phyloP scores from a whole-genome alignment of 495 filamentous ascomycete genomes.

The Cenococcum geophilum region DNA sequence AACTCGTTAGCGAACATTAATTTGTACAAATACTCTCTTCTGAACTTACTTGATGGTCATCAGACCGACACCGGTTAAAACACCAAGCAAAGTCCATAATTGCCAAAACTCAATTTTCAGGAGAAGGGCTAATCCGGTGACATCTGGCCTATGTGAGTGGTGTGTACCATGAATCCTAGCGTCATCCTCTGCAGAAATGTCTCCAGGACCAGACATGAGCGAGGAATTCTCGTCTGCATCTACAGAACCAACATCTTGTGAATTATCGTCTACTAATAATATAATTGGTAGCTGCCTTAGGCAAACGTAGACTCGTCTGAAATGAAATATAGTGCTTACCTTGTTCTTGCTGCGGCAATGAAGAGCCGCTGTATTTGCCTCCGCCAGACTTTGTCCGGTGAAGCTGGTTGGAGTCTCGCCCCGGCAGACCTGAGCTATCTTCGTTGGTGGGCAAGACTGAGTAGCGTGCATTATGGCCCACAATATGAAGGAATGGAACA shows the following conservation, averaged over 20 bases:
- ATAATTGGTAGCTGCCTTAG: slow-evolving; percentile 27
- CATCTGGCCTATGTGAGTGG: slow-evolving; percentile 73
- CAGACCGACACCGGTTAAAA: slow-evolving; percentile 84
- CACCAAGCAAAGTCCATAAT: slow-evolving; percentile 74
- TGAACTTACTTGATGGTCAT: slow-evolving; percentile 95
- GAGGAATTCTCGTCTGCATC: slow-evolving; percentile 74
- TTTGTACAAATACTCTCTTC: neutral
- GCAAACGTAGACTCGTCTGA: slow-evolving; percentile 5
- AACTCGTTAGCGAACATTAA: slow-evolving; percentile 4
- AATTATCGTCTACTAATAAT: slow-evolving; percentile 21
- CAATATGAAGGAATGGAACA: slow-evolving; percentile 74
- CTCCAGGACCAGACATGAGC: slow-evolving; percentile 59
- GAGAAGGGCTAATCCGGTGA: slow-evolving; percentile 79
- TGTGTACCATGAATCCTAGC: slow-evolving; percentile 46
- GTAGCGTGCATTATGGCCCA: slow-evolving; percentile 58
- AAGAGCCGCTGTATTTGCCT: slow-evolving; percentile 26
- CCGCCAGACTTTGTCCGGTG: slow-evolving; percentile 56
- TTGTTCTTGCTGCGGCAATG: slow-evolving; percentile 13
- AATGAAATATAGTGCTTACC: slow-evolving; percentile 24
- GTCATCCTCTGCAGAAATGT: slow-evolving; percentile 43
- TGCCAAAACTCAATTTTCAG: slow-evolving; percentile 79
- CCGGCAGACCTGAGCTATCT: slow-evolving; percentile 29
- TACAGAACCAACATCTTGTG: slow-evolving; percentile 17
- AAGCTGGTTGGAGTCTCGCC: slow-evolving; percentile 52
- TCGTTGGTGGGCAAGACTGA: slow-evolving; percentile 53